Evolutionary conservation across 2,329 filamentous ascomycete genomes (phyloP), one percentile per base, ranked within the genome.

Genomic region (Fusarium sp.): DNA sequence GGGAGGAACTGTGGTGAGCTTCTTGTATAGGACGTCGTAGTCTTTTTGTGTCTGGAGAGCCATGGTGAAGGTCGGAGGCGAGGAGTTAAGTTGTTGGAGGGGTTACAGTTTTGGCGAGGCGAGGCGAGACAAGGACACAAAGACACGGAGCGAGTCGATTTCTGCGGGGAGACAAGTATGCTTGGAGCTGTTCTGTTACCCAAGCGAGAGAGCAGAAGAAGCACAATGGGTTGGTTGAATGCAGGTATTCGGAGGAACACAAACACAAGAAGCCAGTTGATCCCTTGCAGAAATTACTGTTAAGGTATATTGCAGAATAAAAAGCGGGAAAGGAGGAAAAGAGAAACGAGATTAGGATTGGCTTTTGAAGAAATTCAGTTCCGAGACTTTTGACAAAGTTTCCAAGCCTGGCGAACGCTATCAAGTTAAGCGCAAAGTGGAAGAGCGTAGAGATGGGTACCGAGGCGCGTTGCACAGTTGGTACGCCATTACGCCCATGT

Each of bases 1-100:
- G 6, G 93, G 90, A 50, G 94, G 93, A 18, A 88, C 86, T 61
- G 83, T 79, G 55, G 85, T 82, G 62, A 93, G 82, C 78, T 90
- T 88, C 70, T 83, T 79, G 74, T 86, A 83, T 70, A 82, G 81
- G 42, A 85, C 82, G 59, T 78, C 69, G 45, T 77, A 73, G 71
- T 81, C 77, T 57, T 73, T 74, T 67, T 75, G 71, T 64, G 70
- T 73, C 42, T 70, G 70, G 60, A 77, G 75, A 60, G 80, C 73
- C 80, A 82, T 81, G 67, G 60, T 75, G 74, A 60, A n/a, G 54
- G 49, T 62, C 52, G 38, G 54, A 45, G 35, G 33, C 48, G 13
- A 52, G 48, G 32, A 52, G 48, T 52, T 23, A 38, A 59, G 44
- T 60, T 67, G 59, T 33, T 54, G 42, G 45, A 55, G 52, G 52